Evolutionary conservation across 805 yeast species (phyloP).

Genomic region (Metschnikowia gruessii): DNA sequence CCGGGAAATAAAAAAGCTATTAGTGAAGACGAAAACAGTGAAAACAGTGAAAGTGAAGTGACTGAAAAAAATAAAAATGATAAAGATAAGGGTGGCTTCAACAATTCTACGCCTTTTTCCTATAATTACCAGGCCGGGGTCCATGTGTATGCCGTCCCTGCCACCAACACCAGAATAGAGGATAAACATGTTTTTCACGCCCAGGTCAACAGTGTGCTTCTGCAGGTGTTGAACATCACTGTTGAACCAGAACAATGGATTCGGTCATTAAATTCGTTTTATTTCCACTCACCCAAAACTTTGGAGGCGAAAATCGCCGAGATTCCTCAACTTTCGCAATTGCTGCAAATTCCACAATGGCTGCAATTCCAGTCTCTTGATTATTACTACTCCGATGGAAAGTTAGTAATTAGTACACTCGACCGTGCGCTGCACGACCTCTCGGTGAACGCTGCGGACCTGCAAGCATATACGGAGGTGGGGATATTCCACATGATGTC

Average conservation of each 20-base stretch:
- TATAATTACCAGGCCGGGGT: conserved; percentile 27
- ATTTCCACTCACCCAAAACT: conserved; percentile 20
- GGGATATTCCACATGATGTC: conserved; percentile 36
- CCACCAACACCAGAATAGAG: conserved; percentile 9
- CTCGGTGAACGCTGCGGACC: not conserved
- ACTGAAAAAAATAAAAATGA: too few relatives aligned
- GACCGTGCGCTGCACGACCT: conserved; percentile 1
- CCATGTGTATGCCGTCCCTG: conserved; percentile 32
- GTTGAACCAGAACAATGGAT: conserved; percentile 25
- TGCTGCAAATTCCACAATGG: conserved; percentile 5
- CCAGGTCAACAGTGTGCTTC: conserved; percentile 16
- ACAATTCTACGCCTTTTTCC: conserved; percentile 21
- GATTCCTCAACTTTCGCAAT: not conserved
- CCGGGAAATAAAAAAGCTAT: too few relatives aligned
- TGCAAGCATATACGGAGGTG: conserved; percentile 27
- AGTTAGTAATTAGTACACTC: conserved; percentile 8
- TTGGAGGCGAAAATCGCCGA: not conserved
- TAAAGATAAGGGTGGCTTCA: too few relatives aligned
- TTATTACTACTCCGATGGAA: conserved; percentile 8
- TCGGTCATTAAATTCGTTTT: conserved; percentile 28
- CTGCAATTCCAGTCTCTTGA: conserved; percentile 8
- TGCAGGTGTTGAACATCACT: conserved; percentile 19
- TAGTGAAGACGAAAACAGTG: too few relatives aligned
- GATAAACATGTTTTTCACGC: conserved; percentile 22
- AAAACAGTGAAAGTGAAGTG: too few relatives aligned